phyloP scores from a whole-genome alignment of 257 asterid species.

The Fraxinus anomala region DNA sequence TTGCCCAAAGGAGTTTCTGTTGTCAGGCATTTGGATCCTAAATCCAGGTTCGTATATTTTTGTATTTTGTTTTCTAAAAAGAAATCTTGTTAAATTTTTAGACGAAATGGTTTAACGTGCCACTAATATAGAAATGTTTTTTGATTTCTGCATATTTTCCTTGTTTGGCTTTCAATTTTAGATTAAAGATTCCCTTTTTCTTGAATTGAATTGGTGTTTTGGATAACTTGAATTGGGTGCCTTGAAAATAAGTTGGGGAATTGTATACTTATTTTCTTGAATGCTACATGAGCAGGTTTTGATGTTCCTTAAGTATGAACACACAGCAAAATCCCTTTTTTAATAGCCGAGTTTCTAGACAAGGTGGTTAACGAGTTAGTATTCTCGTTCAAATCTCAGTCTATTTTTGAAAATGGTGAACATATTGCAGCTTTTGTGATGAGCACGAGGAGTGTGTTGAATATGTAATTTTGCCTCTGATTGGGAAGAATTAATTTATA shows the following conservation, averaged over 20 bases:
- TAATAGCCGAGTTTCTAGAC: too few species aligned
- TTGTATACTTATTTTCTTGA: not conserved
- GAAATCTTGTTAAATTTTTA: too few species aligned
- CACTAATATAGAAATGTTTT: too few species aligned
- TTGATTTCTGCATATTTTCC: not conserved
- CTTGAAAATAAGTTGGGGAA: not conserved
- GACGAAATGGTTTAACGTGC: too few species aligned
- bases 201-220: not conserved
- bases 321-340: too few species aligned
- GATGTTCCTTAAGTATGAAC: not conserved
- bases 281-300: not conserved
- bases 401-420: not conserved
- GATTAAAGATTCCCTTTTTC: not conserved
- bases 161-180: not conserved
- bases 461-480: too few species aligned
- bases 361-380: not conserved
- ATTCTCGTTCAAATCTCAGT: too few species aligned
- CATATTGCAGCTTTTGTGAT: not conserved
- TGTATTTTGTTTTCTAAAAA: not conserved
- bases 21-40: constrained; percentile 66
- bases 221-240: not conserved
- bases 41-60: constrained; percentile 52
- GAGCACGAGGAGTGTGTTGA: not conserved
- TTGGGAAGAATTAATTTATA: too few species aligned
- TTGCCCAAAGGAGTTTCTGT: constrained; percentile 40